Evolutionary conservation across 2,329 filamentous ascomycete species (phyloP).

Genomic region (Falciphora oryzae): DNA sequence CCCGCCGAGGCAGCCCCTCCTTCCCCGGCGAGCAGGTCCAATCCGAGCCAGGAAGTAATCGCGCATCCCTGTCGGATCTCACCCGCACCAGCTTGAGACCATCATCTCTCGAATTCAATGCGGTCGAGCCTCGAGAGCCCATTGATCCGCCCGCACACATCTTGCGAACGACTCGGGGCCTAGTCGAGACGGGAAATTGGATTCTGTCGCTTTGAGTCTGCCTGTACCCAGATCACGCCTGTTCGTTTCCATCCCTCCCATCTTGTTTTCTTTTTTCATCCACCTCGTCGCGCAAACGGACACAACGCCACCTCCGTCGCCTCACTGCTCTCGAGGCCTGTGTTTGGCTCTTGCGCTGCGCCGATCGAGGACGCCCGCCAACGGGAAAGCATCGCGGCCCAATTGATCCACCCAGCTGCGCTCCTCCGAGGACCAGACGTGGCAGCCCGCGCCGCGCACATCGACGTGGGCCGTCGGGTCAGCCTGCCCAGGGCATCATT

Average conservation of each 20-base stretch:
- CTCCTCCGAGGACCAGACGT: background rate
- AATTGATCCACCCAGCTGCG: constrained; percentile 5
- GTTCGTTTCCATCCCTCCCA: background rate
- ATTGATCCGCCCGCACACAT: too few relatives aligned
- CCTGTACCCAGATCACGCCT: background rate
- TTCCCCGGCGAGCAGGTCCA: background rate
- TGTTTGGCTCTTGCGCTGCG: background rate
- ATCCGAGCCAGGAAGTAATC: background rate
- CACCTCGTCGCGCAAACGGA: background rate
- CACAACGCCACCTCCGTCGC: background rate
- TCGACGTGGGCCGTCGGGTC: background rate
- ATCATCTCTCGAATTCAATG: too few relatives aligned
- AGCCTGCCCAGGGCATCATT: too few relatives aligned
- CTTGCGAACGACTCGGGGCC: background rate
- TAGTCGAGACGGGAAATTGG: background rate
- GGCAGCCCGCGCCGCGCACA: background rate
- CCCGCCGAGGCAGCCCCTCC: background rate
- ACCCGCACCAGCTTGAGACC: background rate
- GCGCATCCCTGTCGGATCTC: background rate
- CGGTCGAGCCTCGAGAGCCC: too few relatives aligned
- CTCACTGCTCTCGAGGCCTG: background rate
- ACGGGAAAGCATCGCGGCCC: constrained; percentile 6
- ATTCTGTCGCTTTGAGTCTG: background rate
- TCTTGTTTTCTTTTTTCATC: background rate
- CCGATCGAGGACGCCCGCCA: background rate